Evolutionary conservation across 805 yeast genomes (phyloP), one percentile per base, ranked within the genome.

Genomic region (Saturnispora halmiae): DNA sequence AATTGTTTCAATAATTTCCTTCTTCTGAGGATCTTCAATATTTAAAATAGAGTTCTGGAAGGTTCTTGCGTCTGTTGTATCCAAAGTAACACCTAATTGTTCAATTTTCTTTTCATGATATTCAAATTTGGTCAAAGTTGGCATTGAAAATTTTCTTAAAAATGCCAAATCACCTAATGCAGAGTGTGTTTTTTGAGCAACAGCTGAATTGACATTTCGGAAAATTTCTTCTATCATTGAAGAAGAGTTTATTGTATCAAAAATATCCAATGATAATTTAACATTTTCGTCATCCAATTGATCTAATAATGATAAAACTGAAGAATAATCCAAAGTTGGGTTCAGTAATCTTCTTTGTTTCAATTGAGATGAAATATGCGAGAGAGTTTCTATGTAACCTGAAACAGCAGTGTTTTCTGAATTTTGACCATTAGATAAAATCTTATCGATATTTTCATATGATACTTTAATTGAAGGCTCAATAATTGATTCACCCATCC

Each of bases 261-360:
- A 83, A 18, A 86, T 72, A 54, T 86, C 86, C 56, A 84, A 66
- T 48, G 77, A 74, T 40, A 82, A 71, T 36, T 79, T 72, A 9
- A 79, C 84, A 47, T 74, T 77, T 51, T 87, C 95, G 53, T 88
- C 96, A 59, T 88, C 96, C 42, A 86, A 62, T 51, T 79, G 85
- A 54, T 82, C 85, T 50, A 87, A 66, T 34, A 88, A 63, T 1
- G 88, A 75, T 48, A 86, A 65, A 26, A 69, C 64, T 4, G 77
- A 74, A 14, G 63, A 57, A 27, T 69, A 69, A 10, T 69, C 74
- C 36, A 77, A 61, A 3, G 61, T 54, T 4, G 64, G 55, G 48
- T 77, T 73, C 35, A 66, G 67, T 44, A 80, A 63, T 53, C 94
- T 67, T 53, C 78, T 81, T 46, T 82, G 75, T 46, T 79, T 76